These are phyloP conservation scores for Xylariaceae sp. DNA, from an alignment of 2,329 filamentous ascomycete species.

Conservation along the genomic window DNA sequence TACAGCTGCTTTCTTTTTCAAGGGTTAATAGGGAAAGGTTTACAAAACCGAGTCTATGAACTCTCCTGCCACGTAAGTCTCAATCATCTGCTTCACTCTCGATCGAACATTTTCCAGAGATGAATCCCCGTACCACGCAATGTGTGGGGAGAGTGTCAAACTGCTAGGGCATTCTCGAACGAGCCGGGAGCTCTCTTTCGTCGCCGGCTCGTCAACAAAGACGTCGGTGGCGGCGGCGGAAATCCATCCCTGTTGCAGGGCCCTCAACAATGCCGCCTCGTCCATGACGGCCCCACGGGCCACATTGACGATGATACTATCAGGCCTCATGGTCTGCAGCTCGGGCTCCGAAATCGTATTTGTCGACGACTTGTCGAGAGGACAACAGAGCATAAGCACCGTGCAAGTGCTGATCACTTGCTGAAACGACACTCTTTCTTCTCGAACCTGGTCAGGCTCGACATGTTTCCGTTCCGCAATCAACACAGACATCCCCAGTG, in stretches of 20 bases:
- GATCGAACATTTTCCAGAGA: not conserved
- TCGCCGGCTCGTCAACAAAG: not conserved
- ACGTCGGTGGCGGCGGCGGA: not conserved
- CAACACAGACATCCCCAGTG: not conserved
- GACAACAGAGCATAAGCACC: not conserved
- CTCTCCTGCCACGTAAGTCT: not conserved
- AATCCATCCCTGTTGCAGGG: not conserved
- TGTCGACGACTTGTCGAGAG: not conserved
- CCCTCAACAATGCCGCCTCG: not conserved
- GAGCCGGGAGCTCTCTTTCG: not conserved
- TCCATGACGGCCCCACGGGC: not conserved
- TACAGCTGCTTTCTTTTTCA: too few relatives aligned
- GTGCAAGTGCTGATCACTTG: not conserved
- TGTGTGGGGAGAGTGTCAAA: constrained; percentile 1
- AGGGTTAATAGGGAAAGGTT: too few relatives aligned
- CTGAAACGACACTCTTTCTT: not conserved
- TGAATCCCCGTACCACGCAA: constrained; percentile 1
- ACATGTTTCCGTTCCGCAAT: not conserved
- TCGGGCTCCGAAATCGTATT: not conserved
- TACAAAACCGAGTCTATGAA: not conserved
- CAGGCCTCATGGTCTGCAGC: not conserved
- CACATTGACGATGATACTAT: not conserved
- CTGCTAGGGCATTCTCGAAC: not conserved
- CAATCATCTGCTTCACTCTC: not conserved
- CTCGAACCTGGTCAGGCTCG: not conserved